Evolutionary conservation across 352 stramenopile species (phyloP).

Genomic region (Aphanomyces astaci): DNA sequence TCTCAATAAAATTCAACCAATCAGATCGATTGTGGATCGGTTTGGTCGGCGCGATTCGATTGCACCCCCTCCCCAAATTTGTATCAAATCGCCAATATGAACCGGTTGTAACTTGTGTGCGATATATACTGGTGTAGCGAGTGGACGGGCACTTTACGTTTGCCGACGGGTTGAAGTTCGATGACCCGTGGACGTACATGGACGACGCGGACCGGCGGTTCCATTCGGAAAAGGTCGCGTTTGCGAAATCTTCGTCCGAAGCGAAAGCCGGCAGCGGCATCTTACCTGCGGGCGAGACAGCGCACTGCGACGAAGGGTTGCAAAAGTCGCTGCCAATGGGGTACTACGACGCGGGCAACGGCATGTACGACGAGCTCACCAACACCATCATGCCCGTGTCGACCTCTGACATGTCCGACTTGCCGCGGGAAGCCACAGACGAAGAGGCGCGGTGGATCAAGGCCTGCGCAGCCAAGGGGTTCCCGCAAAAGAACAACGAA

Average conservation of each 20-base stretch:
- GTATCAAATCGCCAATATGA: no score
- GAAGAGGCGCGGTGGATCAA: constrained; percentile 58
- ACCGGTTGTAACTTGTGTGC: no score
- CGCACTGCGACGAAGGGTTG: constrained; percentile 12
- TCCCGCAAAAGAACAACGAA: constrained; percentile 38
- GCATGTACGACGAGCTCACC: constrained; percentile 40
- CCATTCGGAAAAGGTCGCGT: constrained; percentile 53
- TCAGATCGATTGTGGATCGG: no score
- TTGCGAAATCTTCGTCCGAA: background rate
- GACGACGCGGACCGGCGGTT: constrained; percentile 51
- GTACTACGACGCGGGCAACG: constrained; percentile 66
- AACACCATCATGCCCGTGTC: constrained; percentile 41
- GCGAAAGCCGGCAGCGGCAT: background rate
- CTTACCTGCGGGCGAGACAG: constrained; percentile 12
- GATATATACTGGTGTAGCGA: constrained; percentile 51
- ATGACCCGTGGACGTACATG: constrained; percentile 57
- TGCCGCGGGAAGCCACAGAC: constrained; percentile 35
- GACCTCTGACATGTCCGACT: constrained; percentile 50
- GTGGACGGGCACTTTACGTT: constrained; percentile 70
- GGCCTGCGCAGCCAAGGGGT: constrained; percentile 51
- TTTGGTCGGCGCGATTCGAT: no score
- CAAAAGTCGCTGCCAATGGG: constrained; percentile 46
- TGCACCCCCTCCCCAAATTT: no score
- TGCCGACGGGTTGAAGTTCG: constrained; percentile 61
- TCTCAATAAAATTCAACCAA: no score